A percentile compares a stretch with the other conserved stretches of the same genome.
Evolutionary conservation across 1,284 basidiomycete species (phyloP).

Genomic region (Apiotrichum laibachii): DNA sequence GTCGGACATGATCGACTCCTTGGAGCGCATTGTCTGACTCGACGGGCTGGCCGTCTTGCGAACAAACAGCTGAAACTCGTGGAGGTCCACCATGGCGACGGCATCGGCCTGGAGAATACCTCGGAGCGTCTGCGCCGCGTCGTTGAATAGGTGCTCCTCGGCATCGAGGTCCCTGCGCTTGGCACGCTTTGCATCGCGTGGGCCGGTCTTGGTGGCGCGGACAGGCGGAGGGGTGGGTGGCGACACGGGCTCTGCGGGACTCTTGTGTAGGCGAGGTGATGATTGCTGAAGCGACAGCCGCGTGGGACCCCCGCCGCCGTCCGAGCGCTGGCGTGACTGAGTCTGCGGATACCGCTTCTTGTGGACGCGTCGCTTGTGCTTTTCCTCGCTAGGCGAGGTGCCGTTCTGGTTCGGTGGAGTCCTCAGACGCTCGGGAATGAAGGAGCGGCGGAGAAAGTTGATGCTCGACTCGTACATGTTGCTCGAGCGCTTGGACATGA

Average conservation of each 20-base stretch:
- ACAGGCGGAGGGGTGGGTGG: not conserved
- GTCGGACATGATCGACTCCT: constrained; percentile 32
- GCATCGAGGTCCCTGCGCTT: constrained; percentile 22
- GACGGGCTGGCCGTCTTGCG: constrained; percentile 11
- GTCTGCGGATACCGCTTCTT: not conserved
- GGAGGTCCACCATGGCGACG: constrained; percentile 35
- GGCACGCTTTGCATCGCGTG: constrained; percentile 28
- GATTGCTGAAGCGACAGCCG: not conserved
- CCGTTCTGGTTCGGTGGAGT: too few species aligned
- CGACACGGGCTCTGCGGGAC: not conserved
- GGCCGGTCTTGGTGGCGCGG: constrained; percentile 29
- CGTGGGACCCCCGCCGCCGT: too few species aligned
- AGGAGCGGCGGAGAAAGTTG: constrained; percentile 38
- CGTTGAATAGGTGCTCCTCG: constrained; percentile 27
- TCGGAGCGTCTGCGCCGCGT: constrained; percentile 35
- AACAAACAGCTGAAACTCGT: constrained; percentile 42
- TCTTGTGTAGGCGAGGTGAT: not conserved
- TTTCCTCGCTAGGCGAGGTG: not conserved
- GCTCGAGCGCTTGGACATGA: constrained; percentile 33
- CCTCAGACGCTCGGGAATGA: constrained; percentile 25
- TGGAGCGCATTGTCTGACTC: constrained; percentile 5
- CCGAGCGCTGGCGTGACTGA: not conserved
- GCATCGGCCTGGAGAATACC: constrained; percentile 38
- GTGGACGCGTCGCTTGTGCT: constrained; percentile 2
- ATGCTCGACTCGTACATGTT: constrained; percentile 42